Evolutionary conservation across 1,284 basidiomycete genomes (phyloP).

Genomic region (Heterobasidion occidentale): DNA sequence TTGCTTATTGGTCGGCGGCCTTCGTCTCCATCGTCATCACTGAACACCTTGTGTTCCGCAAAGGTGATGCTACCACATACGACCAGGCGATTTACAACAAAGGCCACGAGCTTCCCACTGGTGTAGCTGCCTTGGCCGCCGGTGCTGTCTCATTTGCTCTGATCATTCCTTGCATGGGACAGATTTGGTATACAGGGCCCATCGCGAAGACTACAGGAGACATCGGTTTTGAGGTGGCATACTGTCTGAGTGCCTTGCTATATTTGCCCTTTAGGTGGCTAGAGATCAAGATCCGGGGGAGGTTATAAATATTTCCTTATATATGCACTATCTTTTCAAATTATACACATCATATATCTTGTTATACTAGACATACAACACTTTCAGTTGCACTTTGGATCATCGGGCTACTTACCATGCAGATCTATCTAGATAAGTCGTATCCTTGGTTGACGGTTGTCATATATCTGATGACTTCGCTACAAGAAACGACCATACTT

Average conservation of each 20-base stretch:
- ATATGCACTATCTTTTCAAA: too few species aligned
- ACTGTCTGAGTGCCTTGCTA: conserved; percentile 40
- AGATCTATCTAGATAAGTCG: too few species aligned
- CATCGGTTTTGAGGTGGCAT: conserved; percentile 71
- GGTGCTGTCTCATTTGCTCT: conserved; percentile 43
- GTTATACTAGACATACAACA: too few species aligned
- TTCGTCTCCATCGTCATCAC: conserved; percentile 52
- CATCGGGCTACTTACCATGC: too few species aligned
- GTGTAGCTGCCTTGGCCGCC: conserved; percentile 51
- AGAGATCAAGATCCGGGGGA: conserved; percentile 14
- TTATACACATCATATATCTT: too few species aligned
- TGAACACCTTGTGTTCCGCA: conserved; percentile 61
- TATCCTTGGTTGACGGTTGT: too few species aligned
- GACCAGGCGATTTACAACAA: conserved; percentile 47
- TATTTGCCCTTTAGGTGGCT: conserved; percentile 51
- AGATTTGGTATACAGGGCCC: conserved; percentile 69
- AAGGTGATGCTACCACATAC: conserved; percentile 41
- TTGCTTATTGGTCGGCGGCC: conserved; percentile 62
- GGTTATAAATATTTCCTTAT: not conserved
- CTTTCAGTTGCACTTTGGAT: too few species aligned
- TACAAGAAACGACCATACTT: too few species aligned
- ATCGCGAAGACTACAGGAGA: conserved; percentile 65
- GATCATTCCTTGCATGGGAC: conserved; percentile 62
- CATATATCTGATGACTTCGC: too few species aligned
- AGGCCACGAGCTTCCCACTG: conserved; percentile 50